Base-by-base conservation (phyloP, 2,329 filamentous ascomycete genomes). In the Penicillium sp. region DNA sequence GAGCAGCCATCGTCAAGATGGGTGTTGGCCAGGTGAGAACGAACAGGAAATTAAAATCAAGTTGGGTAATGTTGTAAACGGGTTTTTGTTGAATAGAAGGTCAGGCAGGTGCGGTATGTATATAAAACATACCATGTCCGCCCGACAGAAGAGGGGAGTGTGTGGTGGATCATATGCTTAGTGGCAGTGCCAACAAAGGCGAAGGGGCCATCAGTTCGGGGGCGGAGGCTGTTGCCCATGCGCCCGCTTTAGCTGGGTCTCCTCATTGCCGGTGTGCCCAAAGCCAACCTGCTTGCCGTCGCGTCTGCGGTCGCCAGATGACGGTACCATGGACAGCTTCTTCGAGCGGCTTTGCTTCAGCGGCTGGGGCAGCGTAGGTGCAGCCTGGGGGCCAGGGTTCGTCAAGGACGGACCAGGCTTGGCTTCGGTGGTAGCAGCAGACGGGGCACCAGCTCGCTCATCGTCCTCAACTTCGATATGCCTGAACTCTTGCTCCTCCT, bases 401-500 rank as follows among this genome's bases (percentile, higher is more conserved):
- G 69, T 60, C 51, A 75, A 64, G 2, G 68, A 70, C 10, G 73
- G 73, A 37, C 70, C 72, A 7, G 68, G 67, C 62, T 75, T 78
- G 37, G 68, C 66, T 54, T 73, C 75, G 6, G 69, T 68, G 13
- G 71, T 49, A 10, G 70, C 61, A 19, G 73, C 69, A 49, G 77
- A 71, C 1, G 63, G 63, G 18, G 73, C 65, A 44, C 72, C 68
- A 33, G 73, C 71, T 16, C 77, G 75, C 53, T 80, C 79, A 50
- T 79, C 77, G 51, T 79, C 78, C 59, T 77, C 75, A 7, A 82
- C 76, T 54, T 81, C 74, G 50, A 82, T 75, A 56, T 79, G 75
- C 36, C 77, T 70, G 50, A 78, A 76, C 19, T 78, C 72, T 18
- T 77, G 72, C 24, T 85, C 85, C n/a, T 85, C 80, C 27, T 87